Evolutionary conservation across 2,329 filamentous ascomycete species (phyloP).

Genomic region (Clonostachys rhizophaga): DNA sequence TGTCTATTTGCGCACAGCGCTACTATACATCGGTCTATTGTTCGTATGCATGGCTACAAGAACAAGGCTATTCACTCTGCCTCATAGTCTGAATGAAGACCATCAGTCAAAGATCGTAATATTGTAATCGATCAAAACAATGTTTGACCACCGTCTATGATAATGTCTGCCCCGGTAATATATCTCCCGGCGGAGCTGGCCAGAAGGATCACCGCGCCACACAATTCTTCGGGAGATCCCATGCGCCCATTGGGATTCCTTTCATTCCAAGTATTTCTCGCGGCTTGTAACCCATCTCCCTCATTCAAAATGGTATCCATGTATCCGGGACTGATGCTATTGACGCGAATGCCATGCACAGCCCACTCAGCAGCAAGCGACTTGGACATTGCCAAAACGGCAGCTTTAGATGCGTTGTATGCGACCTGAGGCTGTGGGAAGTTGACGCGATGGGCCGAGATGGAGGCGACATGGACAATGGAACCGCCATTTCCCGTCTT

Average conservation of each 20-base stretch:
- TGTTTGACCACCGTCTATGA: constrained; percentile 54
- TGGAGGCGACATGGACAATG: constrained; percentile 63
- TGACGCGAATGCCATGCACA: constrained; percentile 64
- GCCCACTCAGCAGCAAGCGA: constrained; percentile 72
- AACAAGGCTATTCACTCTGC: no score
- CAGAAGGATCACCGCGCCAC: constrained; percentile 56
- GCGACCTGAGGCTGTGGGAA: constrained; percentile 67
- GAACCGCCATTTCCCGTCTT: constrained; percentile 44
- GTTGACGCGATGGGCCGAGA: constrained; percentile 65
- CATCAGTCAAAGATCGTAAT: no score
- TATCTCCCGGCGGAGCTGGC: constrained; percentile 58
- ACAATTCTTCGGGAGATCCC: constrained; percentile 58
- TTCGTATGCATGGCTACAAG: no score
- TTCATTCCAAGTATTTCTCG: constrained; percentile 49
- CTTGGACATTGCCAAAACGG: constrained; percentile 56
- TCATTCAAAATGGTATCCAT: constrained; percentile 75
- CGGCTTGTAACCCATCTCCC: constrained; percentile 50
- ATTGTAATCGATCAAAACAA: not conserved
- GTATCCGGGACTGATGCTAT: constrained; percentile 68
- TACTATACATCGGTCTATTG: no score
- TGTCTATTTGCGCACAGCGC: no score
- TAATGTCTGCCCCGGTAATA: constrained; percentile 63
- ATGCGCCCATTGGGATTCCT: constrained; percentile 62
- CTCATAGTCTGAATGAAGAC: no score
- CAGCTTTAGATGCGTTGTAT: constrained; percentile 71